Evolutionary conservation across 176 grass and related monocot genomes (phyloP), one percentile per base, ranked within the genome.

Genomic region (Oryza coarctata): DNA sequence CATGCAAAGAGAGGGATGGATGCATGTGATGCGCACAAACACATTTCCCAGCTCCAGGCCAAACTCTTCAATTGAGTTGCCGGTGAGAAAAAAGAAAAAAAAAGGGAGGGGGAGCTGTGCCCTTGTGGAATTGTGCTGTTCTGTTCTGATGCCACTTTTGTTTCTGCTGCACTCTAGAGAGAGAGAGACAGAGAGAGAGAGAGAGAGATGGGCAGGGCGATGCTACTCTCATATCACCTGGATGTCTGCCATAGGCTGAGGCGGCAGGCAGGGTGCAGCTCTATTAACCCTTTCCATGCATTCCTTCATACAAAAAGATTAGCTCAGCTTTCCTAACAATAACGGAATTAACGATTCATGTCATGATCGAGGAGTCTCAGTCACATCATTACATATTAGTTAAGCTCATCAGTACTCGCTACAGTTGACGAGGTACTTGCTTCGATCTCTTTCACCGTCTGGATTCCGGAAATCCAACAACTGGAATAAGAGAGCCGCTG

Each of bases 1-100:
- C 39, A 57, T 57, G 47, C 17, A 52, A 55, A 12, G 12, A 5
- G 43, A 55, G 50, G n/a, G 50, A n/a, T 5, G 7, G 20, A 12
- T 22, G 71, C 82, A 81, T 82, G 82, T 89, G 82, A 74, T 63
- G 41, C 77, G 33, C 64, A 71, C 28, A 39, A 39, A 15, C 12
- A 15, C 13, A 29, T 14, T 38, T 15, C 52, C 55, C 40, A 30
- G 78, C 74, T 84, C 70, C 80, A 27, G 75, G 83, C 89, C 89
- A 84, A 90, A 73, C 58, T 78, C 83, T 61, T 82, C 78, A 60
- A 13, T 82, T 70, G 33, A 66, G 88, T 71, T 62, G 73, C 77
- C 85, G 33, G 17, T 71, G 18, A 43, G 70, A 60, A 32, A 41
- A 70, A 73, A 60, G 2, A 4, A 39, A 50, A 20, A 20, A 5